phyloP scores from a whole-genome alignment of 805 yeast species.

The Yarrowia porcina region DNA sequence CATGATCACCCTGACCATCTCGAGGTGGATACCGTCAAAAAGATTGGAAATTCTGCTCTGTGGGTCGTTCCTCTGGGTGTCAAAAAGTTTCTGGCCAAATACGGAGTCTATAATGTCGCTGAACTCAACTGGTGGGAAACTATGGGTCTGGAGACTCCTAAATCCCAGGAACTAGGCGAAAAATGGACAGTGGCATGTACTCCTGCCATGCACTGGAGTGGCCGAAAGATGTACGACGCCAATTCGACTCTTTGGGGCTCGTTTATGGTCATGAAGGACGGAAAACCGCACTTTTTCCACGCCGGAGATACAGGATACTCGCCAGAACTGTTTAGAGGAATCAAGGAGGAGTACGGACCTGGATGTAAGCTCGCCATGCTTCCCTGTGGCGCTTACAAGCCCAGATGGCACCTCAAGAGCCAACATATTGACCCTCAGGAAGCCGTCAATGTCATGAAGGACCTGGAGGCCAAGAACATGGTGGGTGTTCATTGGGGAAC shows the following conservation, averaged over 20 bases:
- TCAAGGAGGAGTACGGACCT: constrained; percentile 58
- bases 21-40: constrained; percentile 56
- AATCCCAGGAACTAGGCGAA: constrained; percentile 38
- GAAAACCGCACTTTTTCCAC: constrained; percentile 74
- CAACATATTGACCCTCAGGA: constrained; percentile 84
- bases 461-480: constrained; percentile 57
- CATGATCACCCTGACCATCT: constrained; percentile 97
- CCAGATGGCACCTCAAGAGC: constrained; percentile 89
- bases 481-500: constrained; percentile 98
- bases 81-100: constrained; percentile 52
- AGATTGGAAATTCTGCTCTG: constrained; percentile 55
- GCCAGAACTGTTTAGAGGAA: constrained; percentile 64
- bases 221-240: constrained; percentile 74
- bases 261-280: constrained; percentile 63
- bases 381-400: constrained; percentile 95
- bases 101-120: constrained; percentile 58
- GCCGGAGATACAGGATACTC: constrained; percentile 95
- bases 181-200: constrained; percentile 78
- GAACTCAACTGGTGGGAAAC: constrained; percentile 96
- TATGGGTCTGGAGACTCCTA: constrained; percentile 41
- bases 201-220: constrained; percentile 95
- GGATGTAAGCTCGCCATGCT: constrained; percentile 64
- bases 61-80: constrained; percentile 92
- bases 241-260: constrained; percentile 88
- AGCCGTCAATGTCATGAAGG: constrained; percentile 62